Evolutionary conservation across 2,329 filamentous ascomycete genomes (phyloP), one percentile per base, ranked within the genome.

Genomic region (Basipetospora chlamydospora): DNA sequence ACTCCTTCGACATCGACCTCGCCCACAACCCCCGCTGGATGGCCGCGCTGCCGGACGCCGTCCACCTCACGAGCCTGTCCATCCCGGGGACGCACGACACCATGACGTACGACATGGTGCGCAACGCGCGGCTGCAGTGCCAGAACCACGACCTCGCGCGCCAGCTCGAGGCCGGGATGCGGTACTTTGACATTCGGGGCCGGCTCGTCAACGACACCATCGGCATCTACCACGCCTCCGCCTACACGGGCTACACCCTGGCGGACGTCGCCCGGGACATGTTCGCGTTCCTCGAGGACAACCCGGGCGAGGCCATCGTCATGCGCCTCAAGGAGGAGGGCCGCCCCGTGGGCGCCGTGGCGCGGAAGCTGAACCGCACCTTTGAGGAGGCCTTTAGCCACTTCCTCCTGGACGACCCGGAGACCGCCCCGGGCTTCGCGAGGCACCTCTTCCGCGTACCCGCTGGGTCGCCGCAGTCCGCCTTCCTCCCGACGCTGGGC

Each of bases 1-100:
- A 49, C 46, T 64, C 61, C 34, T 67, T 66, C 49, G 59, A 66
- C 43, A 49, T 55, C 26, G 46, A 55, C 40, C 43, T 42, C 21
- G 47, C 49, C 23, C 43, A 50, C 28, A 47, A 56, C 22, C 47
- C 55, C 6, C 37, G 42, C 26, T 68, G 64, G 64, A 67, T 67
- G 64, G 49, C 49, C 15, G 34, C 35, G 6, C 46, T 67, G 9
- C 59, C 61, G 20, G 59, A 67, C 47, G 42, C 49, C 18, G 49
- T 54, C 25, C 52, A 49, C 31, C 48, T 70, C 23, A 55, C 61
- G 22, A 56, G 49, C 35, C 54, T 70, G 28, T 66, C 63, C 31
- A 59, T 70, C 40, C 66, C 66, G 0, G 66, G 66, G 21, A 68
- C 66, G 2, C 66, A 70, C 50, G 65, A 70, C 47, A 67, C 65